Base-by-base conservation (phyloP, 441 rosid species). In the Melastoma candidum region DNA sequence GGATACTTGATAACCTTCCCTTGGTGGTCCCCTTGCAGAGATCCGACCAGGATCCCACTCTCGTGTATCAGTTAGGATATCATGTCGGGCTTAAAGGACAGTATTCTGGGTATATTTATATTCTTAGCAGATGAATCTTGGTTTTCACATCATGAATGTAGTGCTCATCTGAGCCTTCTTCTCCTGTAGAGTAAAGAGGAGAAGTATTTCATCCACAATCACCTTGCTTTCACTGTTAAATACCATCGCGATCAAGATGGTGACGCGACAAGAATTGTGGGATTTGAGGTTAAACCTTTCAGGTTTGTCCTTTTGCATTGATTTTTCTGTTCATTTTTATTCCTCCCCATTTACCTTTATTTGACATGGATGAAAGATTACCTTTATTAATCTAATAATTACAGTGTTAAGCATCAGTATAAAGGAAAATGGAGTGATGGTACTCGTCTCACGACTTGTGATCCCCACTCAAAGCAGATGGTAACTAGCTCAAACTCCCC, bases 1-100 rank as follows among this genome's bases (percentile, higher is more conserved):
- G 96, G 98, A 90, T 85, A 67, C 79, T 90, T 82, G 98, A 90
- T 61, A 90, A 87, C 65, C 98, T 90, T 76, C 96, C 98, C 14
- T 50, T 90, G 63, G 96, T 87, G 69, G 81, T 85, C 53, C 95
- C 86, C 1, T 60, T 76, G 55, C 68, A 57, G 69, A 80, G 87
- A 62, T 64, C 72, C 10, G 89, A 83, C 65, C 84, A 63, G 63
- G 86, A 17, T 17, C 22, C 22, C 22, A 17, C 22, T 17, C 22
- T 17, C 22, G 22, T 17, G 22, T 17, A 17, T 17, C 22, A 17
- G 22, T 17, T 17, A 17, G 22, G 22, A 17, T 17, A 17, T 17
- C 22, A 17, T 17, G 83, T 90, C 54, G 96, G 97, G 61, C 79
- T 85, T 12, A 81, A 72, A 69, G 96, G 93, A 52, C 83, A 72